Evolutionary conservation across 305 asterid species (phyloP).

Genomic region (Fraxinus sp.): DNA sequence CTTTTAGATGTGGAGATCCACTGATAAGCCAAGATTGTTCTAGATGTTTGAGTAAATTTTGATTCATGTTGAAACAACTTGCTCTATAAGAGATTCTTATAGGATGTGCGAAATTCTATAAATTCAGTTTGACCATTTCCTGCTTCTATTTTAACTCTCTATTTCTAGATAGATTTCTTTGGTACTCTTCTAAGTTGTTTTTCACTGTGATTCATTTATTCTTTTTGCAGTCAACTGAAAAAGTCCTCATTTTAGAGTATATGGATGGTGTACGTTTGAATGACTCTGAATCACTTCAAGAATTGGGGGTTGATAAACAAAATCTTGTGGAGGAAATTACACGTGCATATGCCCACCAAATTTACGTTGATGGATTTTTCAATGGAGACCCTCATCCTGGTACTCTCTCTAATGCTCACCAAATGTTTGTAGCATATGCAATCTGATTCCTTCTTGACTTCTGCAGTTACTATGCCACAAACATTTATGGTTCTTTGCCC

Average conservation of each 20-base stretch:
- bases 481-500: constrained; percentile 12
- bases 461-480: constrained; percentile 10
- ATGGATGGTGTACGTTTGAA: constrained; percentile 96
- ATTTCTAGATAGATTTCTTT: constrained; percentile 13
- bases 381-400: constrained; percentile 99
- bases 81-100: background rate
- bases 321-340: constrained; percentile 94
- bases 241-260: constrained; percentile 82
- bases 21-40: constrained; percentile 3
- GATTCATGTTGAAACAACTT: background rate
- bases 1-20: background rate
- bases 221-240: constrained; percentile 80
- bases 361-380: constrained; percentile 95
- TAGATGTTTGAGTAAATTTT: background rate
- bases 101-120: background rate
- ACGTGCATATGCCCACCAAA: constrained; percentile 97
- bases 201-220: constrained; percentile 18
- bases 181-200: background rate
- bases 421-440: background rate
- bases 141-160: constrained; percentile 5
- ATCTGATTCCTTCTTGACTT: constrained; percentile 10
- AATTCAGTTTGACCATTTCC: background rate
- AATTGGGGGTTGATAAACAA: constrained; percentile 84
- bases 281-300: constrained; percentile 69
- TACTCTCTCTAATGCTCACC: constrained; percentile 24